These are phyloP conservation scores for Malus asiatica DNA, from an alignment of 306 rosid species.

Conservation along the genomic window DNA sequence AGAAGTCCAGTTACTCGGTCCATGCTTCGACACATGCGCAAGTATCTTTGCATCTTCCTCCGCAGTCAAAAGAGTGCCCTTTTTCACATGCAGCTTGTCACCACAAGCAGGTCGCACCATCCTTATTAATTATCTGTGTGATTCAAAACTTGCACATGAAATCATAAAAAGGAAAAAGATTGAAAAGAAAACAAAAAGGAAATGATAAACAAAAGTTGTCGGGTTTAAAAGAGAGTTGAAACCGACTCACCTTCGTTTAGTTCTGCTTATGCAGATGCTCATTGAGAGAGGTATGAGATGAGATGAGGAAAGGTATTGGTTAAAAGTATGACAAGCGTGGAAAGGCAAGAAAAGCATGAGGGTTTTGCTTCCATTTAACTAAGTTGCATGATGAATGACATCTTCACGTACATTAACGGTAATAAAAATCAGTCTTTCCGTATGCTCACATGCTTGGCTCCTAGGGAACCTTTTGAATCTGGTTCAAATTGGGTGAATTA, in stretches of 20 bases:
- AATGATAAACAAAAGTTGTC: neutral
- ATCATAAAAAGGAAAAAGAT: neutral
- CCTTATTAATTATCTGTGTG: conserved; percentile 16
- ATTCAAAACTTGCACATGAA: conserved; percentile 12
- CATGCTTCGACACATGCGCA: conserved; percentile 48
- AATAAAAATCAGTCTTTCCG: conserved; percentile 27
- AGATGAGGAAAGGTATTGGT: conserved; percentile 25
- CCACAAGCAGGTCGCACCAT: conserved; percentile 57
- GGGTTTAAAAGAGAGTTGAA: conserved; percentile 1
- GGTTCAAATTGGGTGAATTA: conserved; percentile 64
- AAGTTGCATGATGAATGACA: conserved; percentile 46
- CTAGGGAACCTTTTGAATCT: conserved; percentile 28
- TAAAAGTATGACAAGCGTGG: conserved; percentile 49
- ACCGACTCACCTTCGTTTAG: conserved; percentile 2
- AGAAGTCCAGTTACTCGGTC: conserved; percentile 50
- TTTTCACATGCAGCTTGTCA: conserved; percentile 51
- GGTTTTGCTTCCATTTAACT: conserved; percentile 43
- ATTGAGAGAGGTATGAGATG: conserved; percentile 28
- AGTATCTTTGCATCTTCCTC: conserved; percentile 64
- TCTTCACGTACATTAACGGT: conserved; percentile 20
- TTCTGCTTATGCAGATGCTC: conserved; percentile 27
- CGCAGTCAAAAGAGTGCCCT: conserved; percentile 31
- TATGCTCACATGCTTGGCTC: conserved; percentile 36
- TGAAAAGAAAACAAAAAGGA: neutral
- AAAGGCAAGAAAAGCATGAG: conserved; percentile 69